Percentiles rank a stretch among this genome's conserved stretches.
phyloP scores from a whole-genome alignment of 1,284 basidiomycete genomes.

The Ceratobasidium theobromae region DNA sequence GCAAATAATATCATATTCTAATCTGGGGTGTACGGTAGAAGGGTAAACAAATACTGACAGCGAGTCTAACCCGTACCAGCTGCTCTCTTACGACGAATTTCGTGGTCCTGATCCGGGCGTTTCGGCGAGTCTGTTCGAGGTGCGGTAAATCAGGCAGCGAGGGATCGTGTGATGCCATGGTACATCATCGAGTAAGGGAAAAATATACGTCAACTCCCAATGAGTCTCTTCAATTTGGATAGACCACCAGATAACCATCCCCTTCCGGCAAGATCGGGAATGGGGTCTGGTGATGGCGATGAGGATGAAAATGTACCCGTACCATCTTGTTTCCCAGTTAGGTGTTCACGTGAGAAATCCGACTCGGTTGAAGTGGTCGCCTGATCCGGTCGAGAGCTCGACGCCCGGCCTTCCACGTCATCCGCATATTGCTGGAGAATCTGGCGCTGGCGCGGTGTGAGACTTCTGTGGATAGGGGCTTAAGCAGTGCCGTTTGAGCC shows the following conservation, averaged over 20 bases:
- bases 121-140: slow-evolving; percentile 25
- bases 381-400: slow-evolving; percentile 26
- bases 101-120: slow-evolving; percentile 14
- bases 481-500: neutral
- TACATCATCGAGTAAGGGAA: slow-evolving; percentile 33
- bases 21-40: neutral
- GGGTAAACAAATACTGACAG: neutral
- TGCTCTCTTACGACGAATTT: slow-evolving; percentile 6
- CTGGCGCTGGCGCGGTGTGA: slow-evolving; percentile 81
- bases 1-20: neutral
- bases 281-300: slow-evolving; percentile 38
- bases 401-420: slow-evolving; percentile 73
- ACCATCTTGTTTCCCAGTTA: slow-evolving; percentile 60
- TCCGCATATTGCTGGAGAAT: slow-evolving; percentile 91
- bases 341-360: slow-evolving; percentile 25
- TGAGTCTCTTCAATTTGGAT: slow-evolving; percentile 66
- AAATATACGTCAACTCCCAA: slow-evolving; percentile 62
- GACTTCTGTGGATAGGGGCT: slow-evolving; percentile 54
- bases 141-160: slow-evolving; percentile 21
- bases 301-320: slow-evolving; percentile 63
- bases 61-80: slow-evolving; percentile 26
- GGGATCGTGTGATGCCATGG: slow-evolving; percentile 25
- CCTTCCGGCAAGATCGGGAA: slow-evolving; percentile 42
- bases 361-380: slow-evolving; percentile 14
- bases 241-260: slow-evolving; percentile 68